Conservation (phyloP, 106 monocot genomes). For the Dioscorea dumetorum region DNA sequence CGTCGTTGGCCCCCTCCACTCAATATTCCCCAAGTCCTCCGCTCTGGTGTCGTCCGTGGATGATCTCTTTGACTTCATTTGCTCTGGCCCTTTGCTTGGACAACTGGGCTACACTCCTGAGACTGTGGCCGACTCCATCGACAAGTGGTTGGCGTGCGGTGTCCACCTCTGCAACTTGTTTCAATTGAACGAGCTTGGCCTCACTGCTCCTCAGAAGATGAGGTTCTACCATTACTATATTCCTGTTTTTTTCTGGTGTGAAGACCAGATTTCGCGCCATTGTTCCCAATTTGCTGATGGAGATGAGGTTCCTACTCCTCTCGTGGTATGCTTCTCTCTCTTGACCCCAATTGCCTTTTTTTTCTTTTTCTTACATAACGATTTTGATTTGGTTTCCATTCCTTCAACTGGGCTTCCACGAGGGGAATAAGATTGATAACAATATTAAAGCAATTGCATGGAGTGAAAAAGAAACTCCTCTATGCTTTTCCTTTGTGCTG, state of each 20-base stretch:
- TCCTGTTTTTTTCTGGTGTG: slow-evolving; percentile 93
- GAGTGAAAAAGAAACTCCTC: not conserved
- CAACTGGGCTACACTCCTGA: slow-evolving; percentile 59
- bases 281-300: slow-evolving; percentile 40
- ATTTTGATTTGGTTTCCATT: too few relatives aligned
- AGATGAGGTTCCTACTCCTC: slow-evolving; percentile 68
- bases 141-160: slow-evolving; percentile 72
- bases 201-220: slow-evolving; percentile 58
- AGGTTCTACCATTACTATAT: slow-evolving; percentile 90
- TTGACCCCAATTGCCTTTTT: not conserved
- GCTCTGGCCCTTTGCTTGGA: slow-evolving; percentile 55
- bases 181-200: slow-evolving; percentile 42
- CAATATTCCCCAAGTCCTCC: slow-evolving; percentile 17
- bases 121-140: slow-evolving; percentile 50
- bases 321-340: slow-evolving; percentile 46
- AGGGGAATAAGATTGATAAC: not conserved
- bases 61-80: slow-evolving; percentile 80
- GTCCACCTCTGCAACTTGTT: slow-evolving; percentile 56
- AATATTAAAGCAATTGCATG: not conserved
- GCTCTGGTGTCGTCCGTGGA: slow-evolving; percentile 63
- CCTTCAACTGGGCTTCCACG: too few relatives aligned
- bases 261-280: slow-evolving; percentile 60
- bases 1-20: not conserved
- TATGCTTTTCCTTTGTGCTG: not conserved
- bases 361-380: too few relatives aligned